Base-by-base conservation (phyloP, 129 eudicot genomes). In the Smallanthus sonchifolius region DNA sequence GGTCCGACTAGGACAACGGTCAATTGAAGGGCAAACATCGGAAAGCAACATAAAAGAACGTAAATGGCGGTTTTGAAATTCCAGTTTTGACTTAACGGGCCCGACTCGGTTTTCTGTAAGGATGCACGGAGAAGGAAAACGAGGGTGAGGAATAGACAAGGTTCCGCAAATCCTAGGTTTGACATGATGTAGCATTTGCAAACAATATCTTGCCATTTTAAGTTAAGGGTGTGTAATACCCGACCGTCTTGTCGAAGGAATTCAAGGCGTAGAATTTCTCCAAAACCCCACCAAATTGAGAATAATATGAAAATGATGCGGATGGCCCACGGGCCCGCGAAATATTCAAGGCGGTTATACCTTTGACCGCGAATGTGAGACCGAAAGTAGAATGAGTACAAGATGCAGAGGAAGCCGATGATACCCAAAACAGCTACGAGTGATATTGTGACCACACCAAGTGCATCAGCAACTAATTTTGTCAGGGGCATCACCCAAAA, bases 401-500 rank as follows among this genome's bases (percentile, higher is more conserved):
- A 32, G 75, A 90, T 85, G 86, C 98, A 94, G 47, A 88, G 86
- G 51, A 88, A 77, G 49, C 97, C 97, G 40, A 86, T 40, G 38
- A 94, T 75, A 61, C 76, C 79, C 80, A 88, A 77, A 59, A 86
- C 48, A 63, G 86, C 73, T 75, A 91, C 96, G 39, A 94, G 91
- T 48, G 82, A 86, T 80, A 94, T 84, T 72, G 99, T 94, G 80
- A 88, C 88, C 96, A 94, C 99, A 80, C 99, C 96, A 72, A 94
- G 97, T 88, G 97, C 97, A 88, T 94, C 99, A 87, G 84, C 96
- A 84, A 84, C 79, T 76, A 86, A 78, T 75, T 88, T 94, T 85
- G 92, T 87, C 85, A 80, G 92, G 96, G 91, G 98, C 98, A 92
- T 92, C 86, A 92, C 92, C 94, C 95, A 88, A 92, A 80, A 72